A percentile compares a stretch with the other conserved stretches of the same genome.
phyloP scores from a whole-genome alignment of 768 basidiomycete species.

The Sarcodon sp. region DNA sequence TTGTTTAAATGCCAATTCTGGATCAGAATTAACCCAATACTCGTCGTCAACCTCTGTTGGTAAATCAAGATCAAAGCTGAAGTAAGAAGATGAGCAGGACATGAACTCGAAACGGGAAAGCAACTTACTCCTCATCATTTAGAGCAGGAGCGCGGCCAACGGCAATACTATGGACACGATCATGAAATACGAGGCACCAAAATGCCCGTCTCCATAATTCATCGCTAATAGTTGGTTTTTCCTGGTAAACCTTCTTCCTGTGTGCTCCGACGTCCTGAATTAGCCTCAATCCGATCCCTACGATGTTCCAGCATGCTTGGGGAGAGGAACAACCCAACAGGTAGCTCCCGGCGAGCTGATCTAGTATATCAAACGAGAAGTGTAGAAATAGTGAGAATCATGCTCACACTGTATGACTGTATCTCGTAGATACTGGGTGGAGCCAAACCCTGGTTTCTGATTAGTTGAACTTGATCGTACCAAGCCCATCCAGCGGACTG shows the following conservation, averaged over 20 bases:
- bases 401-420: slow-evolving; percentile 4
- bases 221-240: slow-evolving; percentile 33
- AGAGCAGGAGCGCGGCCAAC: slow-evolving; percentile 52
- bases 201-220: slow-evolving; percentile 75
- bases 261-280: slow-evolving; percentile 65
- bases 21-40: slow-evolving; percentile 20
- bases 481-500: slow-evolving; percentile 31
- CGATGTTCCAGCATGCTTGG: slow-evolving; percentile 6
- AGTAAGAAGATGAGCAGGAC: background rate
- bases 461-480: slow-evolving; percentile 24
- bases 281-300: slow-evolving; percentile 34
- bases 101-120: too few species aligned
- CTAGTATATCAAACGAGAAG: slow-evolving; percentile 1
- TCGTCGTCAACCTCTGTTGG: slow-evolving; percentile 31
- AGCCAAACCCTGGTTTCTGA: slow-evolving; percentile 17
- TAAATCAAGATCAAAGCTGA: slow-evolving; percentile 21
- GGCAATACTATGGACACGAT: slow-evolving; percentile 26
- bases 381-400: slow-evolving; percentile 11
- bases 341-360: slow-evolving; percentile 5
- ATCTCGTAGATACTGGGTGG: slow-evolving; percentile 7
- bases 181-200: slow-evolving; percentile 40
- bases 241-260: slow-evolving; percentile 41
- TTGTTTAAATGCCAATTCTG: slow-evolving; percentile 17
- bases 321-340: slow-evolving; percentile 4
- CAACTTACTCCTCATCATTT: slow-evolving; percentile 54